Evolutionary conservation across 768 basidiomycete genomes (phyloP).

Genomic region (Serendipita sp.): DNA sequence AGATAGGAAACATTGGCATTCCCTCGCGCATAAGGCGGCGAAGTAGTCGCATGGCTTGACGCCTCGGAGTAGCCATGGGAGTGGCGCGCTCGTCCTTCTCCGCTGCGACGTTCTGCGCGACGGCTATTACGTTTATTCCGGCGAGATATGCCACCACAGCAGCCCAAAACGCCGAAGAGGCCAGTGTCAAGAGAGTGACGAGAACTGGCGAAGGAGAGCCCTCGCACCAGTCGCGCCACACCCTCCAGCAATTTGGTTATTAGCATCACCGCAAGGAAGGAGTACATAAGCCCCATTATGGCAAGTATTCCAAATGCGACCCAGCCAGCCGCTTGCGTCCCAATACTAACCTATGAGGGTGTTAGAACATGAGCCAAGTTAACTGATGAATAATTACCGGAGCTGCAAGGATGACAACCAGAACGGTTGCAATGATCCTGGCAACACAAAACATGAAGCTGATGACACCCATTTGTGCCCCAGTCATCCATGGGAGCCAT

Average conservation of each 20-base stretch:
- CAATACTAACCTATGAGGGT: slow-evolving; percentile 57
- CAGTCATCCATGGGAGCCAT: slow-evolving; percentile 93
- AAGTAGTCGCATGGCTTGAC: slow-evolving; percentile 4
- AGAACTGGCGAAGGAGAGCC: slow-evolving; percentile 71
- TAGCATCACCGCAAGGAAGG: slow-evolving; percentile 69
- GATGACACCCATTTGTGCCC: slow-evolving; percentile 91
- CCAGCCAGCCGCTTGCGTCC: slow-evolving; percentile 70
- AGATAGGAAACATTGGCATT: not conserved
- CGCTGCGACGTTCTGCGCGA: not conserved
- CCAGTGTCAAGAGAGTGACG: slow-evolving; percentile 68
- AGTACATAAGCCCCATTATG: slow-evolving; percentile 64
- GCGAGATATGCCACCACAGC: slow-evolving; percentile 39
- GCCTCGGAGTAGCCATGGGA: slow-evolving; percentile 8
- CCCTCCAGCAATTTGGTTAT: slow-evolving; percentile 75
- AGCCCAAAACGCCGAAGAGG: slow-evolving; percentile 67
- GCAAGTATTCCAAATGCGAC: slow-evolving; percentile 84
- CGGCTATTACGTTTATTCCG: slow-evolving; percentile 17
- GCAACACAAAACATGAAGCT: slow-evolving; percentile 88
- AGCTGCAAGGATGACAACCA: slow-evolving; percentile 80
- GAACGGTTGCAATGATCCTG: slow-evolving; percentile 74
- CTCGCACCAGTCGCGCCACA: slow-evolving; percentile 54
- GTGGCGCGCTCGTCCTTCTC: not conserved
- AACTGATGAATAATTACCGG: slow-evolving; percentile 37
- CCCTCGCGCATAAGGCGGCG: slow-evolving; percentile 7
- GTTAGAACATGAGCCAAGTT: slow-evolving; percentile 9